A percentile compares a stretch with the other conserved stretches of the same genome.
Conservation (phyloP, 2,329 filamentous ascomycete genomes). For the Aureobasidium leucospermi region DNA sequence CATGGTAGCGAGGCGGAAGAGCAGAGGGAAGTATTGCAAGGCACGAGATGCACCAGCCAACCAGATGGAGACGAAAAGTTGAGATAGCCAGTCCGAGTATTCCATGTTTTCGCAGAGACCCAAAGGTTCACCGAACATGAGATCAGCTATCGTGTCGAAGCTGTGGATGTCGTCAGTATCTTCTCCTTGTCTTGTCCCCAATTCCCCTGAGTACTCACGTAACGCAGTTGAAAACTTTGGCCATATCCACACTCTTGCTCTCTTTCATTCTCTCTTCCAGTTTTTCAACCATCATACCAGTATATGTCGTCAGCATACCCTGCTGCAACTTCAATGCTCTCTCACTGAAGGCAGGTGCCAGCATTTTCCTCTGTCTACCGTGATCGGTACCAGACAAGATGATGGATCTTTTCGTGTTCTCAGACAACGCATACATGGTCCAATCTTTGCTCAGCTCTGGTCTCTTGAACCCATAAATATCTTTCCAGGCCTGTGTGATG, state of each 20-base stretch:
- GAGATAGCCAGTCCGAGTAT: conserved; percentile 2
- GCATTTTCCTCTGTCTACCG: conserved; percentile 27
- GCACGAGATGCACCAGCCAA: neutral
- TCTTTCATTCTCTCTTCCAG: conserved; percentile 20
- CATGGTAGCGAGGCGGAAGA: neutral
- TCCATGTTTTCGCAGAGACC: conserved; percentile 16
- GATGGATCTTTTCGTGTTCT: conserved; percentile 16
- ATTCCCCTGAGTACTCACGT: conserved; percentile 17
- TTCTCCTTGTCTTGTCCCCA: neutral
- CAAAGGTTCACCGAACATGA: conserved; percentile 28
- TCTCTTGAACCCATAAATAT: conserved; percentile 28
- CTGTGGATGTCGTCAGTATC: neutral
- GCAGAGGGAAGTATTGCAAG: conserved; percentile 4
- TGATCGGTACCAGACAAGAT: conserved; percentile 26
- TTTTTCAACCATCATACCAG: conserved; percentile 31
- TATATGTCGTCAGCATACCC: conserved; percentile 32
- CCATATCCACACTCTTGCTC: conserved; percentile 21
- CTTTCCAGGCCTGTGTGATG: conserved; percentile 24
- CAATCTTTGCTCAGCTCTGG: conserved; percentile 4
- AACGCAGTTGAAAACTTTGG: conserved; percentile 29
- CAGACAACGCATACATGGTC: conserved; percentile 2
- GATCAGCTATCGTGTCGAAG: conserved; percentile 34
- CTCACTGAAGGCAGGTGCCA: conserved; percentile 36
- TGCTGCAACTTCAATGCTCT: conserved; percentile 36
- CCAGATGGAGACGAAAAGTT: conserved; percentile 9